Evolutionary conservation across 768 basidiomycete genomes (phyloP), one percentile per base, ranked within the genome.

Genomic region (Lenzites betulinus): DNA sequence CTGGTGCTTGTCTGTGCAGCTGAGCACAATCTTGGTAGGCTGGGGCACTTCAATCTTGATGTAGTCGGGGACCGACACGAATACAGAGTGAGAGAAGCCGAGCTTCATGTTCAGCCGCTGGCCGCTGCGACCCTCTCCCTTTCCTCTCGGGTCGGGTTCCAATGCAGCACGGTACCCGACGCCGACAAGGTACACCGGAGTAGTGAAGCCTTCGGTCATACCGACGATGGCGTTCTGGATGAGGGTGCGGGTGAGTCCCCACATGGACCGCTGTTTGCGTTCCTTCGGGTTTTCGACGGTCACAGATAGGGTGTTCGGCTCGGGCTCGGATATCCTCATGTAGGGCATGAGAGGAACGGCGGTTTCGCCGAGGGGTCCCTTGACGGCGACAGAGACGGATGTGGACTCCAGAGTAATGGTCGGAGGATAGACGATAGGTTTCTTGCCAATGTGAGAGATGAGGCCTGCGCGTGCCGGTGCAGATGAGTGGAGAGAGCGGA

Each of bases 161-260:
- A 98, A 74, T 2, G 85, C 85, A 8, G 88, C 95, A 69, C 96
- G 83, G 77, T 93, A 99, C 1, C 96, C 95, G 35, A 99, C 94
- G 18, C 96, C 96, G 63, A 98, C 95, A 63, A 99, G 84, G 69
- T 88, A 89, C 16, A 99, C 73, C 15, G 93, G 88, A 9, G 92
- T 81, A 0, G 81, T 82, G 77, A 92, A 98, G 4, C 95, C 95
- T 60, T 87, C 83, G 5, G 92, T 90, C 80, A 98, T 93, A 43
- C 96, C 96, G 15, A 77, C 81, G 63, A 99, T 84, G 16, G 95
- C 95, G 71, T 98, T 98, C 64, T 82, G 79, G 71, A 98, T 91
- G 65, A 95, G 81, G 0, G 94, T 90, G 54, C 95, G 86, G 15
- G 93, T 95, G 46, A 92, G 86, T n/a, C 96, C 96, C 95, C 96